Percentiles rank a stretch among this genome's conserved stretches.
phyloP scores from a whole-genome alignment of 345 rosid genomes.

The Nasturtium officinale region DNA sequence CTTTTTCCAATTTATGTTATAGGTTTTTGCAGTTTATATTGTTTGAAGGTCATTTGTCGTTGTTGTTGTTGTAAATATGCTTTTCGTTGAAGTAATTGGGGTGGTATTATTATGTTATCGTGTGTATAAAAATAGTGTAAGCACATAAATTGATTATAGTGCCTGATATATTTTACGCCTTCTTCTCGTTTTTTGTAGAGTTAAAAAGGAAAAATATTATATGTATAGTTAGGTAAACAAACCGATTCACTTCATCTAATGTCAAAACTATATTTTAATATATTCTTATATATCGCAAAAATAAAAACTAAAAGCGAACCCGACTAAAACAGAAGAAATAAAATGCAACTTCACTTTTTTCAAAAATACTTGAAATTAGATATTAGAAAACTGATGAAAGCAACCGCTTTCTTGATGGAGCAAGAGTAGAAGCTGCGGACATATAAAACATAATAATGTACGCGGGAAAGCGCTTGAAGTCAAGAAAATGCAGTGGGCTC shows the following conservation, averaged over 20 bases:
- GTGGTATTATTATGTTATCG: constrained; percentile 6
- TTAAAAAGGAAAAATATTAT: background rate
- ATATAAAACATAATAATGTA: background rate
- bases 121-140: constrained; percentile 10
- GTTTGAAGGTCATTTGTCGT: background rate
- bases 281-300: background rate
- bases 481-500: background rate
- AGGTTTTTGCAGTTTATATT: constrained; percentile 6
- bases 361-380: background rate
- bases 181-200: background rate
- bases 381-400: background rate
- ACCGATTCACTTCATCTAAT: background rate
- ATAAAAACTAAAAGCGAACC: background rate
- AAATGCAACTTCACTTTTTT: background rate
- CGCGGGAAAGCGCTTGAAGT: background rate
- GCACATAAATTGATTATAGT: background rate
- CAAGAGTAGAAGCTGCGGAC: background rate
- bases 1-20: background rate
- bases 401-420: background rate
- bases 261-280: background rate
- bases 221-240: background rate
- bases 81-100: constrained; percentile 11
- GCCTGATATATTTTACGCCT: background rate
- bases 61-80: constrained; percentile 21
- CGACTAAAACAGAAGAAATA: background rate